Evolutionary conservation across 257 asterid species (phyloP).

Genomic region (Primulina tabacum): DNA sequence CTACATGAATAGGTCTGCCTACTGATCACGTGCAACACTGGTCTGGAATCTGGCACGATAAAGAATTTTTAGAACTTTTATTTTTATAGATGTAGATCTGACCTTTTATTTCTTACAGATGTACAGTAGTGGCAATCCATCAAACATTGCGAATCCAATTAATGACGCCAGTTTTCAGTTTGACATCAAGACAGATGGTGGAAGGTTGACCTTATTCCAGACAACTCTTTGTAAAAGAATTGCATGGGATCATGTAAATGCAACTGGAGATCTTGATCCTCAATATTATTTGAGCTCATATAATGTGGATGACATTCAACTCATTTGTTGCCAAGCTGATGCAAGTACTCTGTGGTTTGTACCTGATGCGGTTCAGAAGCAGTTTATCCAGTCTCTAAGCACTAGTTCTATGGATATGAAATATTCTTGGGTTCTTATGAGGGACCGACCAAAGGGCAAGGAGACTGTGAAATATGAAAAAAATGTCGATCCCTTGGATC

Average conservation of each 20-base stretch:
- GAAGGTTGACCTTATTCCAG: slow-evolving; percentile 78
- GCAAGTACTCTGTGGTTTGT: slow-evolving; percentile 86
- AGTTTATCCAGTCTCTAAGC: slow-evolving; percentile 65
- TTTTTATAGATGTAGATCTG: background rate
- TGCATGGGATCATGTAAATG: slow-evolving; percentile 51
- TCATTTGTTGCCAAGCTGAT: slow-evolving; percentile 91
- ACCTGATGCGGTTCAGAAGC: slow-evolving; percentile 74
- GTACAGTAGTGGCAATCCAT: slow-evolving; percentile 99
- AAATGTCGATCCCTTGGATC: slow-evolving; percentile 49
- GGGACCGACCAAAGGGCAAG: slow-evolving; percentile 97
- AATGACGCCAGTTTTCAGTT: slow-evolving; percentile 89
- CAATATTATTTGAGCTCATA: slow-evolving; percentile 57
- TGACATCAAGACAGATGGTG: slow-evolving; percentile 73
- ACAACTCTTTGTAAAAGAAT: slow-evolving; percentile 86
- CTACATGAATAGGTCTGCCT: background rate
- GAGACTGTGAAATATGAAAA: slow-evolving; percentile 85
- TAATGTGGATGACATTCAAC: slow-evolving; percentile 74
- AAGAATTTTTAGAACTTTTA: background rate
- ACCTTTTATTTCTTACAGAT: slow-evolving; percentile 43
- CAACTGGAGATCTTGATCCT: slow-evolving; percentile 62
- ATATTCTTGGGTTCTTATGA: slow-evolving; percentile 81
- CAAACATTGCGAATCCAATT: slow-evolving; percentile 93
- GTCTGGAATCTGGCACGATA: background rate
- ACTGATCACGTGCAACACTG: background rate
- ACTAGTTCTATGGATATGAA: slow-evolving; percentile 52